Conservation (phyloP, 805 yeast genomes). For the Yarrowia osloensis region DNA sequence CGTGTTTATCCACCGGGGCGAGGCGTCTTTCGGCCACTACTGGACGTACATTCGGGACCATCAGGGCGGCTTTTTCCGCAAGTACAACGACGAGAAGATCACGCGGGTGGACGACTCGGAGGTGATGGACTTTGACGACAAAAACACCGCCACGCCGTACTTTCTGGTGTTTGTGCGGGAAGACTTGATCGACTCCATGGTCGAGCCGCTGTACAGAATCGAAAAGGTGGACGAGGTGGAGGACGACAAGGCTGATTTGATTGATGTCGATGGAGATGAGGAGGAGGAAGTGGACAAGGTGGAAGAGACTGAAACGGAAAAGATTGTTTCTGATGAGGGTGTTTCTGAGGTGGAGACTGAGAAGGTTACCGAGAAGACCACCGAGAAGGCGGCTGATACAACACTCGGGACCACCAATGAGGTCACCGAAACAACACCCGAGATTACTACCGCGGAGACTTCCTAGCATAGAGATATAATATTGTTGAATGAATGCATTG, state of each 20-base stretch:
- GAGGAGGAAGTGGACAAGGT: background rate
- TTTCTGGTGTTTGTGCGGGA: conserved; percentile 81
- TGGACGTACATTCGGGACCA: conserved; percentile 92
- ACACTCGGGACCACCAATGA: too few relatives aligned
- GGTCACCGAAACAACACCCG: background rate
- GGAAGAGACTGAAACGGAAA: background rate
- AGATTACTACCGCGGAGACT: background rate
- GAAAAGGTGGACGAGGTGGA: background rate
- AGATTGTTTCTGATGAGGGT: background rate
- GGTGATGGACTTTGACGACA: conserved; percentile 40
- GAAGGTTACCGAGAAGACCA: background rate
- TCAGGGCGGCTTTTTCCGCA: conserved; percentile 66
- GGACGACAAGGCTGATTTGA: conserved; percentile 5
- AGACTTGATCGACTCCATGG: conserved; percentile 48
- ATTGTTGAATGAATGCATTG: background rate
- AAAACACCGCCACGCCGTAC: conserved; percentile 89
- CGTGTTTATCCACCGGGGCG: conserved; percentile 91
- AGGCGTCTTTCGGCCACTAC: conserved; percentile 94
- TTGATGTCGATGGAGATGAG: conserved; percentile 9
- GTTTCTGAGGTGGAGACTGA: background rate
- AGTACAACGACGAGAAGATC: conserved; percentile 95
- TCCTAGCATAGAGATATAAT: background rate
- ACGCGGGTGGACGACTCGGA: conserved; percentile 66
- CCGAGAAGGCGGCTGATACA: background rate
- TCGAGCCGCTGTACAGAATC: conserved; percentile 30